These are phyloP conservation scores for Achlya hypogyna DNA, from an alignment of 352 stramenopile species.

Conservation along the genomic window DNA sequence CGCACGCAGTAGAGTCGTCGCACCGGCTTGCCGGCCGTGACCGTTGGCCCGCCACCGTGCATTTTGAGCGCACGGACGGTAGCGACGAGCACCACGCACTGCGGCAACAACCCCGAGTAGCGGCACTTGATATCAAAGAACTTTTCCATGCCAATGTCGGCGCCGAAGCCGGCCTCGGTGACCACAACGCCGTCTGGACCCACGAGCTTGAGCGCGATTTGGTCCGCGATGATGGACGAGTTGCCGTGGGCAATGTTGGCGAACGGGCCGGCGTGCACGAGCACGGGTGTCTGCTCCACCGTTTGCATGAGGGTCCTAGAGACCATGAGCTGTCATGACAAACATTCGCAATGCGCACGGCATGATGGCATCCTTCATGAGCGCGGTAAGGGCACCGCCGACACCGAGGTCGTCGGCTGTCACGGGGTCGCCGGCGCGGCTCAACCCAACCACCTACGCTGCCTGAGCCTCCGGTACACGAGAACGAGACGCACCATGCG, in stretches of 20 bases:
- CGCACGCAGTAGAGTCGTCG: constrained; percentile 90
- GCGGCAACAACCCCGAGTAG: constrained; percentile 88
- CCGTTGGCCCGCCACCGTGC: constrained; percentile 94
- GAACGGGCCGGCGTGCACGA: constrained; percentile 98
- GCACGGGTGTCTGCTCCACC: constrained; percentile 90
- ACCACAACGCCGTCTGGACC: constrained; percentile 93
- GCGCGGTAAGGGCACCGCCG: constrained; percentile 91
- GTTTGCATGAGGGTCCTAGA: constrained; percentile 94
- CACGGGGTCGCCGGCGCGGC: constrained; percentile 73
- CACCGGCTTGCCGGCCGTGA: constrained; percentile 91
- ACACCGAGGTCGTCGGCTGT: constrained; percentile 96
- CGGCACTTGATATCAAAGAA: constrained; percentile 99
- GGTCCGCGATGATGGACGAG: constrained; percentile 95
- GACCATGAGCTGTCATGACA: too few species aligned
- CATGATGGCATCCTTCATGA: constrained; percentile 98
- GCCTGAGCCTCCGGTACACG: too few species aligned
- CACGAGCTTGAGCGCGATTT: constrained; percentile 91
- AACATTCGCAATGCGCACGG: constrained; percentile 26
- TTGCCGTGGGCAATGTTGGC: constrained; percentile 98
- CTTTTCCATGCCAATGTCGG: constrained; percentile 96
- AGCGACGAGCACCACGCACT: constrained; percentile 96
- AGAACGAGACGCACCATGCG: too few species aligned
- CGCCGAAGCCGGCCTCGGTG: constrained; percentile 98
- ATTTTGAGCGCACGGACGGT: constrained; percentile 98
- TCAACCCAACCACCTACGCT: constrained; percentile 71